Evolutionary conservation across 2,329 filamentous ascomycete genomes (phyloP).

Genomic region (Penicillium brasilianum): DNA sequence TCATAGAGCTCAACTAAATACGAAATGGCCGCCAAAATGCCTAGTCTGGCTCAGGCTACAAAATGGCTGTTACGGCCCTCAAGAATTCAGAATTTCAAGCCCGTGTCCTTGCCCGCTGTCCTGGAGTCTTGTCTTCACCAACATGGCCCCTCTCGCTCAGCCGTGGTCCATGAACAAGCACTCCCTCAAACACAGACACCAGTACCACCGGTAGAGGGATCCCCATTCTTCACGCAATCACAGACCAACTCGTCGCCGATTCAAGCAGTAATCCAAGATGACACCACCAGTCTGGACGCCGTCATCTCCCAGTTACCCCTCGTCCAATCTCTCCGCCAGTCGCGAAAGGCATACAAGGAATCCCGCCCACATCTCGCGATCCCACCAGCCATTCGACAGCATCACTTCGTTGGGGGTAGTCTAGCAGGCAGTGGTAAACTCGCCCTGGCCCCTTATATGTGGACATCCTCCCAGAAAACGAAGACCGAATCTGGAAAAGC

Average conservation of each 20-base stretch:
- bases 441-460: conserved; percentile 71
- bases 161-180: conserved; percentile 32
- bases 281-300: conserved; percentile 27
- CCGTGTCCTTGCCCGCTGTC: conserved; percentile 7
- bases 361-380: conserved; percentile 85
- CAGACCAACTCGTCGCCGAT: conserved; percentile 5
- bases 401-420: conserved; percentile 80
- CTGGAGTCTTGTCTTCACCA: conserved; percentile 26
- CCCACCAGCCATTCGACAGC: conserved; percentile 66
- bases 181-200: conserved; percentile 24
- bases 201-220: conserved; percentile 7
- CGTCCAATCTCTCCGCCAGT: conserved; percentile 66
- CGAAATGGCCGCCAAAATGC: conserved; percentile 14
- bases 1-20: neutral
- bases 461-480: conserved; percentile 25
- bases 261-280: neutral
- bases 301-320: conserved; percentile 63
- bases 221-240: conserved; percentile 14
- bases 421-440: conserved; percentile 75
- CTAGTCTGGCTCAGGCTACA: conserved; percentile 15
- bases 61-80: conserved; percentile 23
- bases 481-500: conserved; percentile 9
- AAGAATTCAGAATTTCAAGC: neutral
- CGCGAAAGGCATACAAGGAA: conserved; percentile 67
- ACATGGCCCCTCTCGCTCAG: conserved; percentile 30